Conservation (phyloP, 1,139 yeast species). For the Waltiozyma sp. region DNA sequence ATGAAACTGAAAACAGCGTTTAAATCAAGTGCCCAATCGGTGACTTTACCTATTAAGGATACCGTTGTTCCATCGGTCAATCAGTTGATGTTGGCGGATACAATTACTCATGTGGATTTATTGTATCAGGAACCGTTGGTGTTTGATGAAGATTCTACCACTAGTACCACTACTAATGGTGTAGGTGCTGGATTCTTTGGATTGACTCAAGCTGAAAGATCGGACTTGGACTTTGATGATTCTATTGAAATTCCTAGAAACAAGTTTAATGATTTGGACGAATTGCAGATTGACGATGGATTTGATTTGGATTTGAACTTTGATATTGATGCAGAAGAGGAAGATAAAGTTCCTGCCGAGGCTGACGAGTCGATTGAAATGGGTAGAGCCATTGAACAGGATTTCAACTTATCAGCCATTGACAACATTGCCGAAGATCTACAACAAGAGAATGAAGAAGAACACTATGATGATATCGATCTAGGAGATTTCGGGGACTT, state of each 20-base stretch:
- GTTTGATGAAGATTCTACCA: conserved; percentile 33
- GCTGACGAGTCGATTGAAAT: conserved; percentile 19
- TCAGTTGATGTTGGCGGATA: conserved; percentile 57
- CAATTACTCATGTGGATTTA: conserved; percentile 69
- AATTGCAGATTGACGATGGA: conserved; percentile 15
- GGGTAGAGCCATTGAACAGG: conserved; percentile 23
- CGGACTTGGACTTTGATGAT: conserved; percentile 26
- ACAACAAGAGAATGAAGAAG: no score
- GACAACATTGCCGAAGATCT: not conserved
- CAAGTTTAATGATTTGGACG: conserved; percentile 18
- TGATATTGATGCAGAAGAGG: conserved; percentile 17
- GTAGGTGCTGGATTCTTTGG: conserved; percentile 5
- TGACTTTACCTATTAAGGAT: conserved; percentile 36
- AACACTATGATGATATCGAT: conserved; percentile 2
- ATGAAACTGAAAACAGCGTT: conserved; percentile 68
- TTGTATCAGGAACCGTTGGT: conserved; percentile 53
- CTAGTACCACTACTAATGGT: not conserved
- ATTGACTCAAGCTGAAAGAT: conserved; percentile 5
- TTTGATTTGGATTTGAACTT: conserved; percentile 25
- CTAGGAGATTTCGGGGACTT: conserved; percentile 6
- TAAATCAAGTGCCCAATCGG: conserved; percentile 30
- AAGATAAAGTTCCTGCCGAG: conserved; percentile 5
- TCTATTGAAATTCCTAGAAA: conserved; percentile 54
- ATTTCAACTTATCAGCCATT: conserved; percentile 12
- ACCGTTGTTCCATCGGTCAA: conserved; percentile 44